Evolutionary conservation across 2,329 filamentous ascomycete species (phyloP).

Genomic region (Exophiala xenobiotica): DNA sequence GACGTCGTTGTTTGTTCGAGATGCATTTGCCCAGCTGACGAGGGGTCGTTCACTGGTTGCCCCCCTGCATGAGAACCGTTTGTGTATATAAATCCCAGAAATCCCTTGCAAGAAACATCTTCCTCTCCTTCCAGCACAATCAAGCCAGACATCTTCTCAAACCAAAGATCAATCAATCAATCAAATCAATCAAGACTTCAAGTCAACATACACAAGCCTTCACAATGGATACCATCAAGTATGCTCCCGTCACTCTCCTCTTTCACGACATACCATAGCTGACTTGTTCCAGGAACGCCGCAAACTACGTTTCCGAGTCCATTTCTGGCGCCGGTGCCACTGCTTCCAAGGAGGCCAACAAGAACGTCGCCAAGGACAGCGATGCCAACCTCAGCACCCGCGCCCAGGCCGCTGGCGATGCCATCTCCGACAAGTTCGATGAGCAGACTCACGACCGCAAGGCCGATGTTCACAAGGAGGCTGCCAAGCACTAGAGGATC

Average conservation of each 20-base stretch:
- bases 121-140: neutral
- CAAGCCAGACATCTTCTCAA: neutral
- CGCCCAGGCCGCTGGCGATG: slow-evolving; percentile 52
- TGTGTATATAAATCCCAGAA: slow-evolving; percentile 12
- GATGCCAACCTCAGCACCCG: slow-evolving; percentile 55
- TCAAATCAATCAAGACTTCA: slow-evolving; percentile 7
- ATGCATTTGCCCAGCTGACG: too few relatives aligned
- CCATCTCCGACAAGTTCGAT: slow-evolving; percentile 53
- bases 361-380: slow-evolving; percentile 63
- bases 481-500: slow-evolving; percentile 30
- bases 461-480: slow-evolving; percentile 31
- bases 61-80: neutral
- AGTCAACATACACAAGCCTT: slow-evolving; percentile 8
- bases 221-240: slow-evolving; percentile 32
- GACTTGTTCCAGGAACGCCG: slow-evolving; percentile 52
- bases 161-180: slow-evolving; percentile 6
- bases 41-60: neutral
- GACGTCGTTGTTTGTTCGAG: too few relatives aligned
- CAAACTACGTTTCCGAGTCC: slow-evolving; percentile 67
- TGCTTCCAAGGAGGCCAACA: slow-evolving; percentile 68
- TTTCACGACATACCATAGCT: slow-evolving; percentile 6
- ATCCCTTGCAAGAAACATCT: neutral
- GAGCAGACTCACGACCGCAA: slow-evolving; percentile 39
- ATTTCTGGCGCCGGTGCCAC: slow-evolving; percentile 57
- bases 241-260: neutral